Base-by-base conservation (phyloP, 2,329 filamentous ascomycete genomes). In the Periglandula ipomoeae region DNA sequence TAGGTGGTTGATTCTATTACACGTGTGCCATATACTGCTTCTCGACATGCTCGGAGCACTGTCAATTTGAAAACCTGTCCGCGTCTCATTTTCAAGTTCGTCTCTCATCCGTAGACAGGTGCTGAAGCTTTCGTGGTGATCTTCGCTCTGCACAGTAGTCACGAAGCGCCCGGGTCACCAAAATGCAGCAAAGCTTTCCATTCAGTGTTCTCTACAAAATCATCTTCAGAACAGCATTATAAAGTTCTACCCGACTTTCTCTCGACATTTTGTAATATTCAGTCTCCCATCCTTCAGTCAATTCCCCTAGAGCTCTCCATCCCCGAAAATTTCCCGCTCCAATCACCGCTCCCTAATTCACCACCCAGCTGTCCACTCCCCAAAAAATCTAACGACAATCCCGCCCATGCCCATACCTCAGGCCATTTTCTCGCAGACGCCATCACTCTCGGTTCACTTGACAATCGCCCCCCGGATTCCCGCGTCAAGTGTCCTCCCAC, bases 381-480 rank as follows among this genome's bases (percentile, higher is more conserved):
- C 50, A 53, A 65, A 68, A 67, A 68, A 67, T 65, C 65, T 65
- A 63, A 64, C 61, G 61, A 63, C 58, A 60, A 44, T n/a, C n/a
- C n/a, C n/a, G n/a, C n/a, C 8, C 6, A 10, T n/a, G 22, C 11
- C 30, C 22, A 44, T 46, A 35, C 42, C 40, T 30, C 23, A 37
- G 34, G 26, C 35, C 47, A 46, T 42, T 44, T 45, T 41, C 37
- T 24, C 42, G 37, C 41, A 22, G 27, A 32, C 38, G 19, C 22
- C 45, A 45, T 45, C 34, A 30, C 11, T 5, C 15, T 11, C 17
- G 22, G 1, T 26, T 42, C 39, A 24, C 20, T 22, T 17, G 22
- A 11, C 19, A 20, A 34, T 11, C 32, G 3, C n/a, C 5, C n/a
- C 11, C 20, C 23, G 7, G n/a, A n/a, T n/a, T 15, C 8, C 17